Base-by-base conservation (phyloP, 2,329 filamentous ascomycete genomes). In the Macroventuria anomochaeta region DNA sequence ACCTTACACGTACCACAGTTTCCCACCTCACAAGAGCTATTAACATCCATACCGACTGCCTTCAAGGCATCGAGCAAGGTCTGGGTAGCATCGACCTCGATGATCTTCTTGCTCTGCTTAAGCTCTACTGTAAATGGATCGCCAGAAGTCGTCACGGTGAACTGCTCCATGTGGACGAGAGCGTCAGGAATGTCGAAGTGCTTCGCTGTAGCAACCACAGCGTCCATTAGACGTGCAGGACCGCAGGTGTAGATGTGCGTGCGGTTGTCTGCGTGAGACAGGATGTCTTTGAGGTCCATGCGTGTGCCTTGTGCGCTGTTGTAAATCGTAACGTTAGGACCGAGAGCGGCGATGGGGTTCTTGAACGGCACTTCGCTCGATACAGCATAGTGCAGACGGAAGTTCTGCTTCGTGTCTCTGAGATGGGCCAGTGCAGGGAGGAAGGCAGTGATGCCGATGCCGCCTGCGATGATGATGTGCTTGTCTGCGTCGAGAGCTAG, bases 381-480 rank as follows among this genome's bases (percentile, higher is more conserved):
- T 1, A 88, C 81, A 0, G 81, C 85, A 55, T 85, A 87, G 71
- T 88, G 85, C 33, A 88, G 69, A 18, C 77, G 75, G 31, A 79
- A 80, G 50, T 80, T 79, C 67, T 70, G 56, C n/a, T 59, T 56
- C 2, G 58, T 48, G 2, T 39, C 29, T 5, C 67, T 46, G 11
- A 75, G 67, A 11, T 67, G 56, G 41, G 80, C 71, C 3, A 84
- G 64, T 20, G 85, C 73, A 0, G 75, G 63, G 7, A 89, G 64
- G 58, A 88, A 88, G 0, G 86, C 86, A 1, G 87, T 89, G 56
- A 89, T 82, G 0, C 86, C 87, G 25, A 89, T 84, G 0, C 86
- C 87, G 8, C 83, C 86, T 0, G 80, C 84, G 25, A 89, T 81
- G 62, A 88, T 84, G 32, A 88, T 76, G 58, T 88, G 85, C 42